Percentiles rank a stretch among this genome's conserved stretches.
phyloP scores from a whole-genome alignment of 1,284 basidiomycete genomes.

The Ganoderma lucidum region DNA sequence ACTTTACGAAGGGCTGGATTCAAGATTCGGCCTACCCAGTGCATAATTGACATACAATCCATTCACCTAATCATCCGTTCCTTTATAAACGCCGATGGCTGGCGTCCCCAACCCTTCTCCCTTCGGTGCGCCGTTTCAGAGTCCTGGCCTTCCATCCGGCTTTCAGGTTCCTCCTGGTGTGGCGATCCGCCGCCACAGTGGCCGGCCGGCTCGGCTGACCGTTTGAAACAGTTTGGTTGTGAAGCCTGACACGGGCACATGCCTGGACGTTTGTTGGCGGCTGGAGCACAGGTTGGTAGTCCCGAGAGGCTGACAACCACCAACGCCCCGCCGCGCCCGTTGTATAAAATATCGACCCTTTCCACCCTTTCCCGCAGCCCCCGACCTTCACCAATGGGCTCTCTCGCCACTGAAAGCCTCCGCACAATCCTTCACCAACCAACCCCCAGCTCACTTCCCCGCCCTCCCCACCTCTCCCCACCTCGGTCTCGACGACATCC shows the following conservation, averaged over 20 bases:
- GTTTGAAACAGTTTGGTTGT: not conserved
- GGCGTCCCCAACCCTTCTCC: not conserved
- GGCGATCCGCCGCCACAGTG: not conserved
- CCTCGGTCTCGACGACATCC: not conserved
- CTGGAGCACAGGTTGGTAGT: not conserved
- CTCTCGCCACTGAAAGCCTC: not conserved
- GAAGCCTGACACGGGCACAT: not conserved
- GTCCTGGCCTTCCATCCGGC: not conserved
- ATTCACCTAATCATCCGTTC: conserved; percentile 4
- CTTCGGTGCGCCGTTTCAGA: not conserved
- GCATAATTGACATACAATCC: conserved; percentile 10
- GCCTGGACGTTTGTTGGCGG: not conserved
- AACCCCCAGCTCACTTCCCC: not conserved
- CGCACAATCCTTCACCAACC: not conserved
- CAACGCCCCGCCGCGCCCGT: not conserved
- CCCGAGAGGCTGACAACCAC: not conserved
- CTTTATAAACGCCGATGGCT: not conserved
- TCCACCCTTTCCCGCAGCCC: not conserved
- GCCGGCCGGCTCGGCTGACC: not conserved
- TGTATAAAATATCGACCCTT: not conserved
- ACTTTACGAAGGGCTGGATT: conserved; percentile 47
- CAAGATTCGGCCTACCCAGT: conserved; percentile 18
- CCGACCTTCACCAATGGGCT: not conserved
- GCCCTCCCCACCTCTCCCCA: not conserved
- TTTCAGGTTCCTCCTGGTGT: not conserved